These are phyloP conservation scores for Didymella pomorum DNA, from an alignment of 2,329 filamentous ascomycete species.

Conservation along the genomic window DNA sequence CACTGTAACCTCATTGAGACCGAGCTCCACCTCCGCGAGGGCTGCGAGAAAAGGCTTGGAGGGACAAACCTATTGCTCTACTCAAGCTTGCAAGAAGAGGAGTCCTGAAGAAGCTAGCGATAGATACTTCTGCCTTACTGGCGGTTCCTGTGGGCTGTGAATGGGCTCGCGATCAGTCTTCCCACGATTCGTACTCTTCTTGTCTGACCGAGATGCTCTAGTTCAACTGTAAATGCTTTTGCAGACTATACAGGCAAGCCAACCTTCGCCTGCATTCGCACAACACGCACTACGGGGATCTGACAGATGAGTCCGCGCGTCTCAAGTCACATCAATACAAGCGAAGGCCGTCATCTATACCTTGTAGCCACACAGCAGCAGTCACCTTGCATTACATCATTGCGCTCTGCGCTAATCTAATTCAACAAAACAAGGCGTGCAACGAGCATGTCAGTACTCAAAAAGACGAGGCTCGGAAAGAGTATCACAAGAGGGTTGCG, in stretches of 20 bases:
- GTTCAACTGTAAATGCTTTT: not conserved
- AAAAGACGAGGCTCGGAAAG: not conserved
- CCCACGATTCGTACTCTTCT: not conserved
- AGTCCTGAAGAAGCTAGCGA: no score
- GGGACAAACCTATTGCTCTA: no score
- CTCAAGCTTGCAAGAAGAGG: no score
- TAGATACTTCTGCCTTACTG: not conserved
- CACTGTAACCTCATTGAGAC: not conserved
- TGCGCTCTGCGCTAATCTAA: not conserved
- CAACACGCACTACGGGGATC: not conserved
- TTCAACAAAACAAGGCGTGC: constrained; percentile 17
- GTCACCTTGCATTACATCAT: not conserved
- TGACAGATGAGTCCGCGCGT: not conserved
- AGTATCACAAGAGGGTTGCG: not conserved
- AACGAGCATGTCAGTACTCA: constrained; percentile 35
- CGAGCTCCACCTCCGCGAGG: not conserved
- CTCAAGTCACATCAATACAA: not conserved
- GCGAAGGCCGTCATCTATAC: not conserved
- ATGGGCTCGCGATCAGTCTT: not conserved
- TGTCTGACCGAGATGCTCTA: not conserved
- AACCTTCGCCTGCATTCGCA: not conserved
- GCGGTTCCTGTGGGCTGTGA: not conserved
- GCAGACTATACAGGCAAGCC: not conserved
- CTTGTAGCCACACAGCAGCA: not conserved
- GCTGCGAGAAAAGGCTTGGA: not conserved